Evolutionary conservation across 371 early-diverging fungal genomes (phyloP), one percentile per base, ranked within the genome.

Genomic region (Choanephora cucurbitarum): DNA sequence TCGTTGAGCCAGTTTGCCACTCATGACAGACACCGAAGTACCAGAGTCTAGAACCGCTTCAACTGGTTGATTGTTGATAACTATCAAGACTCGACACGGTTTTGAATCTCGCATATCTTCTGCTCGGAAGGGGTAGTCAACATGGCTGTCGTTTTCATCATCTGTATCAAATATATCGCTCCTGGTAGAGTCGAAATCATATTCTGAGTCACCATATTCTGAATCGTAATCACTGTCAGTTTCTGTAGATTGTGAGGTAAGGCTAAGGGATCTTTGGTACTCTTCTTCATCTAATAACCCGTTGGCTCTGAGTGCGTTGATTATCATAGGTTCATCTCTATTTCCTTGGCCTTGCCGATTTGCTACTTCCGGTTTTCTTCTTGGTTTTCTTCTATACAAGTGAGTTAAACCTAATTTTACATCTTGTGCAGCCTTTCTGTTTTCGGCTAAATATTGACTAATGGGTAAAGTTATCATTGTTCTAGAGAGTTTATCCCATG

Each of bases 1-100:
- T 28, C 21, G 33, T 1, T 58, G 28, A 1, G 62, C 67, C 1
- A 62, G 31, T 0, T 37, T 22, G 10, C 14, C 37, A 7, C 62
- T 62, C 2, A 62, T 47, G 0, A 67, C 57, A 0, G 59, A 62
- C 0, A 59, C 59, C 10, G 58, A 44, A 28, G 60, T 60, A 1
- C 67, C 60, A 10, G 57, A 45, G 31, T 67, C 67, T 6, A 59
- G 28, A 17, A 60, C 49, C 0, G 66, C 58, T 7, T 44, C 24
- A 5, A 66, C 28, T 1, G 44, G 5, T 0, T 46, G 28, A 2
- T 44, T 47, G 34, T 51, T 46, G 19, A 66, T 61, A 0, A 32
- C 40, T 0, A 61, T 28, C 3, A 60, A 43, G 0, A 19, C 51
- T 11, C 49, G 21, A 1, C 41, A 9, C 0, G 64, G 64, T 13